Conservation (phyloP, 1,139 yeast species). For the Hyphopichia buzzinii region DNA sequence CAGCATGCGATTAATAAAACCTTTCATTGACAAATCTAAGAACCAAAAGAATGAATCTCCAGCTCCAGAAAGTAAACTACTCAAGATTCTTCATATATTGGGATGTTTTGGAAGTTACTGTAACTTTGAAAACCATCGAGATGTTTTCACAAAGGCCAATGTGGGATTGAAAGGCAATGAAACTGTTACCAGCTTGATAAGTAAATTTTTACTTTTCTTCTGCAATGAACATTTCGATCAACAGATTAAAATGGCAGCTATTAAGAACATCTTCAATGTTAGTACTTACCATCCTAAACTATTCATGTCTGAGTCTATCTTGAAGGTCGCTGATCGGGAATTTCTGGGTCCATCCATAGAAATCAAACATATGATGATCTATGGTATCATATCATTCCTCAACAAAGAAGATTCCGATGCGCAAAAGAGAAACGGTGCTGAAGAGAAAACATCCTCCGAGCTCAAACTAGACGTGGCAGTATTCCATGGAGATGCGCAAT, state of each 20-base stretch:
- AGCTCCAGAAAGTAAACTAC: slow-evolving; percentile 44
- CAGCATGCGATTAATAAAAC: slow-evolving; percentile 48
- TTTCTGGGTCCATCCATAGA: slow-evolving; percentile 29
- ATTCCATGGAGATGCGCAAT: slow-evolving; percentile 50
- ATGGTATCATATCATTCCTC: slow-evolving; percentile 56
- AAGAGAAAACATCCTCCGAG: slow-evolving; percentile 26
- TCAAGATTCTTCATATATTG: slow-evolving; percentile 57
- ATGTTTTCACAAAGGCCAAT: slow-evolving; percentile 35
- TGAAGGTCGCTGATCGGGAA: slow-evolving; percentile 53
- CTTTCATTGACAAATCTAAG: slow-evolving; percentile 30
- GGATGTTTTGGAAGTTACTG: slow-evolving; percentile 74
- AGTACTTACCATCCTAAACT: slow-evolving; percentile 62
- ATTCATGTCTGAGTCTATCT: slow-evolving; percentile 54
- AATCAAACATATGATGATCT: slow-evolving; percentile 49
- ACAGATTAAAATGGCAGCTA: slow-evolving; percentile 47
- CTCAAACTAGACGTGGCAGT: slow-evolving; percentile 44
- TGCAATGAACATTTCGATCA: slow-evolving; percentile 28
- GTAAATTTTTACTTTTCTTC: slow-evolving; percentile 56
- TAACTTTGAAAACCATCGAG: slow-evolving; percentile 48
- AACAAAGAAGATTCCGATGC: slow-evolving; percentile 49
- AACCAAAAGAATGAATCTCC: slow-evolving; percentile 15
- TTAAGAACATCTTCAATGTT: slow-evolving; percentile 54
- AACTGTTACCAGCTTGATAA: slow-evolving; percentile 52
- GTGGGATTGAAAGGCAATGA: slow-evolving; percentile 51
- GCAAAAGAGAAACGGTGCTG: slow-evolving; percentile 34